Conservation (phyloP, 2,329 filamentous ascomycete species). For the Aureobasidium sp. region DNA sequence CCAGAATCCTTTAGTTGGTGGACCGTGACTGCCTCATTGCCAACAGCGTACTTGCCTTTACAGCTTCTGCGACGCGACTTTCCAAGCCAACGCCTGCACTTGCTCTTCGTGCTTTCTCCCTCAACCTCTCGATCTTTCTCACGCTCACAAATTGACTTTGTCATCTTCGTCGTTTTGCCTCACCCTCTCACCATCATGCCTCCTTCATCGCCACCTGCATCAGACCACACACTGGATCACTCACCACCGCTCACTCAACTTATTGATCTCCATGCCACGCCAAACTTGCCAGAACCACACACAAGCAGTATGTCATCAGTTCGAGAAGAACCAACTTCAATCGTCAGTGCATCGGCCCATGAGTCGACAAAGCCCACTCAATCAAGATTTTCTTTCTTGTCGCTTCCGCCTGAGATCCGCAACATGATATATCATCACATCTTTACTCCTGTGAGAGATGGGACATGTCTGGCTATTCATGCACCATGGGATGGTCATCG, state of each 20-base stretch:
- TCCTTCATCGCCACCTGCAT: not conserved
- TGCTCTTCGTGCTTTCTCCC: not conserved
- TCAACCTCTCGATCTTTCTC: not conserved
- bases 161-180: not conserved
- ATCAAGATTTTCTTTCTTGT: not conserved
- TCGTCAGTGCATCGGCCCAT: not conserved
- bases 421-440: not conserved
- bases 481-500: not conserved
- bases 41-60: not conserved
- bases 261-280: not conserved
- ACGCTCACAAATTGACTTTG: not conserved
- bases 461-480: not conserved
- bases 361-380: not conserved
- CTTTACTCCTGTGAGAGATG: not conserved
- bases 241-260: not conserved
- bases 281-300: not conserved
- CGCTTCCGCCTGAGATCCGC: constrained; percentile 1
- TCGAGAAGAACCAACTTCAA: not conserved
- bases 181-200: not conserved
- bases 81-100: not conserved
- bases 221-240: not conserved
- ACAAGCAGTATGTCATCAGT: not conserved
- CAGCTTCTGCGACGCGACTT: not conserved
- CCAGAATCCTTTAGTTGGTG: not conserved
- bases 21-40: not conserved